phyloP scores from a whole-genome alignment of 352 stramenopile species.

The Thraustotheca clavata region DNA sequence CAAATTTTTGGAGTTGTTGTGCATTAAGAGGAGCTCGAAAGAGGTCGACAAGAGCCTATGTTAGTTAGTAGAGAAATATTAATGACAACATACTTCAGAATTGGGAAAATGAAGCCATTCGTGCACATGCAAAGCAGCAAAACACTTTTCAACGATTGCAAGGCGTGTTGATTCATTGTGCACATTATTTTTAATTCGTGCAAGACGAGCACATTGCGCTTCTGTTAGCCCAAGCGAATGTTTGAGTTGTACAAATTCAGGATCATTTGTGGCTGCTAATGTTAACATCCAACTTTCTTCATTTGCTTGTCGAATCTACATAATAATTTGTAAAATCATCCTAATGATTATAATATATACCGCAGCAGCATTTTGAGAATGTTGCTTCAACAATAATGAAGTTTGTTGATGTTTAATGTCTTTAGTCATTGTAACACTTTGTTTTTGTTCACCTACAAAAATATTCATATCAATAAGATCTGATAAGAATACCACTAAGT shows the following conservation, averaged over 20 bases:
- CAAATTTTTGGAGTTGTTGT: conserved; percentile 76
- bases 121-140: conserved; percentile 66
- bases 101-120: conserved; percentile 81
- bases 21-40: conserved; percentile 67
- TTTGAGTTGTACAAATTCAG: conserved; percentile 39
- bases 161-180: conserved; percentile 66
- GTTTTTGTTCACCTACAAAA: conserved; percentile 69
- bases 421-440: conserved; percentile 75
- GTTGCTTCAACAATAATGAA: conserved; percentile 63
- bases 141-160: conserved; percentile 79
- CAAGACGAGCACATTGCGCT: conserved; percentile 56
- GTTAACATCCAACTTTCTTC: conserved; percentile 71
- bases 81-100: conserved; percentile 46
- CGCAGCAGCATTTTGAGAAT: conserved; percentile 62
- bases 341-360: conserved; percentile 26
- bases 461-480: not conserved
- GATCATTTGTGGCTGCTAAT: conserved; percentile 26
- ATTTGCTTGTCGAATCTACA: conserved; percentile 73
- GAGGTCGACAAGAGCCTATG: conserved; percentile 64
- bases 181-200: conserved; percentile 33
- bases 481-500: conserved; percentile 37
- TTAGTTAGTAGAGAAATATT: not conserved
- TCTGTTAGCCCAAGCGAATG: conserved; percentile 52
- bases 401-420: conserved; percentile 78
- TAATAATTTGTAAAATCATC: not conserved